phyloP scores from a whole-genome alignment of 805 yeast species.

The Nakazawaea molendinolei region DNA sequence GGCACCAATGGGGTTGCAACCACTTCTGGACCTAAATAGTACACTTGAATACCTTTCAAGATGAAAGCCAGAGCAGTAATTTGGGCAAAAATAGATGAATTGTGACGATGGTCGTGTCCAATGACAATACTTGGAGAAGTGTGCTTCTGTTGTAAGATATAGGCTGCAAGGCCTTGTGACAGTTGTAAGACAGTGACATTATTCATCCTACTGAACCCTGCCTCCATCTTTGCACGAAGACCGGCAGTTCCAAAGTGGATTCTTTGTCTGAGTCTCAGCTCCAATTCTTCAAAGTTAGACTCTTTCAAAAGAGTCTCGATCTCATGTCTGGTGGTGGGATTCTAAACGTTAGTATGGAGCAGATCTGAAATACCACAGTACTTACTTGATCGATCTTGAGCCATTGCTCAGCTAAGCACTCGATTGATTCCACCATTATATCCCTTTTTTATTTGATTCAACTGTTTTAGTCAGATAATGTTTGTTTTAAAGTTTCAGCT shows the following conservation, averaged over 20 bases:
- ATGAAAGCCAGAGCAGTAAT: slow-evolving; percentile 73
- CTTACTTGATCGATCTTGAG: slow-evolving; percentile 29
- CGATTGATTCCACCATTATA: background rate
- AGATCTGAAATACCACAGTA: background rate
- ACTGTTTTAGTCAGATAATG: too few species aligned
- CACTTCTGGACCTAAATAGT: slow-evolving; percentile 41
- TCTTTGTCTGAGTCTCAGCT: slow-evolving; percentile 45
- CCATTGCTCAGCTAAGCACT: slow-evolving; percentile 27
- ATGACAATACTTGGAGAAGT: slow-evolving; percentile 50
- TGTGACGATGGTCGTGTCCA: slow-evolving; percentile 88
- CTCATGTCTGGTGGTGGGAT: slow-evolving; percentile 43
- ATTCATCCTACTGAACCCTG: slow-evolving; percentile 88
- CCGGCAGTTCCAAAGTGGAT: slow-evolving; percentile 94
- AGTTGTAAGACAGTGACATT: slow-evolving; percentile 86
- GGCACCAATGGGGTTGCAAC: slow-evolving; percentile 93
- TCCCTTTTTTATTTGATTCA: background rate
- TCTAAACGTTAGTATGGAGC: slow-evolving; percentile 6
- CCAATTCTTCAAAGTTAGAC: slow-evolving; percentile 37
- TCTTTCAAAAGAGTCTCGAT: slow-evolving; percentile 36
- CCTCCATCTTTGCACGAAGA: slow-evolving; percentile 78
- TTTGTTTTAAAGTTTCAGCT: too few species aligned
- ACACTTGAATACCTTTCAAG: slow-evolving; percentile 61
- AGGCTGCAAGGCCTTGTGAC: slow-evolving; percentile 69
- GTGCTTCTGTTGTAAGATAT: slow-evolving; percentile 26
- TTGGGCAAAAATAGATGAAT: slow-evolving; percentile 74